Percentiles rank a stretch among this genome's conserved stretches.
phyloP scores from a whole-genome alignment of 2,329 filamentous ascomycete genomes.

The Paracoccidioides lutzii region DNA sequence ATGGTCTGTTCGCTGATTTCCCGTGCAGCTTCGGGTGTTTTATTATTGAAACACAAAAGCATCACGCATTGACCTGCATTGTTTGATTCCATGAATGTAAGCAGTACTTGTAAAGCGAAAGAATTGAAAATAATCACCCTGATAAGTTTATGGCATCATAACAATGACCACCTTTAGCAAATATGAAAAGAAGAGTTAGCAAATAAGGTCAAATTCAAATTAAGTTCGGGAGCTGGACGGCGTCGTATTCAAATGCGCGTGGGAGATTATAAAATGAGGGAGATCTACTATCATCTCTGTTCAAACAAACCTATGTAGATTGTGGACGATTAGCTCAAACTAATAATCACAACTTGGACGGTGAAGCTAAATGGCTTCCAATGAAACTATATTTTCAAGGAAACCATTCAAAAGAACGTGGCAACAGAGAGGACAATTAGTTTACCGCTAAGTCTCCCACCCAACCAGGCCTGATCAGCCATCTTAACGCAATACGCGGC shows the following conservation, averaged over 20 bases:
- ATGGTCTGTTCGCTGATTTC: too few relatives aligned
- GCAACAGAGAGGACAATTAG: background rate
- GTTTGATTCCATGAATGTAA: too few relatives aligned
- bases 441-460: background rate
- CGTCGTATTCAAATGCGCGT: background rate
- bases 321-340: background rate
- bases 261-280: background rate
- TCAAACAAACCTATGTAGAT: too few relatives aligned
- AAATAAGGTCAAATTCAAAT: too few relatives aligned
- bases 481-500: too few relatives aligned
- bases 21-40: too few relatives aligned
- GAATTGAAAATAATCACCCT: too few relatives aligned
- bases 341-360: background rate
- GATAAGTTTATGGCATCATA: background rate
- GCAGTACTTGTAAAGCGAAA: too few relatives aligned
- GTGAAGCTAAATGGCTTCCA: background rate
- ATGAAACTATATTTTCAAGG: background rate
- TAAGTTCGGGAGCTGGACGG: background rate
- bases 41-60: too few relatives aligned
- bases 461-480: background rate
- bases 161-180: background rate
- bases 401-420: background rate
- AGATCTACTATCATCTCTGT: background rate
- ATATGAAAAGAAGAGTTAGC: too few relatives aligned
- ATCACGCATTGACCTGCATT: too few relatives aligned